These are phyloP conservation scores for Wallacemonas sp. DNA, from an alignment of 208 protist species.

Conservation along the genomic window DNA sequence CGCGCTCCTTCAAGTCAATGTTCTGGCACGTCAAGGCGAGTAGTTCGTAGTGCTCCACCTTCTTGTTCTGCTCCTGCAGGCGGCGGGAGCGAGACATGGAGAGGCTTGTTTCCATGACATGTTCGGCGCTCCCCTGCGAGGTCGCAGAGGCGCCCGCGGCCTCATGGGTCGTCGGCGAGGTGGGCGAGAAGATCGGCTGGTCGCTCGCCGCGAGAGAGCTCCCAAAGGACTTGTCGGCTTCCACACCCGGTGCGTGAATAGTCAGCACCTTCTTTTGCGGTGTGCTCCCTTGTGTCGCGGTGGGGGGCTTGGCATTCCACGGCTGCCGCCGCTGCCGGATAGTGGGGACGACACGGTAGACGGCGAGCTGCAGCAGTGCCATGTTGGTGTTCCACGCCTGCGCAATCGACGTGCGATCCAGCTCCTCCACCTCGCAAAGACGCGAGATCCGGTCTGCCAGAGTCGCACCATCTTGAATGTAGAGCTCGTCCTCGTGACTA, in stretches of 20 bases:
- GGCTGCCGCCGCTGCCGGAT: conserved; percentile 43
- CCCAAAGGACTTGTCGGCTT: conserved; percentile 24
- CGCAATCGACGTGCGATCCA: conserved; percentile 52
- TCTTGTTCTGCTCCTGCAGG: conserved; percentile 10
- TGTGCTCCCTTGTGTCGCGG: background rate
- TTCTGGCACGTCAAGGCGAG: conserved; percentile 61
- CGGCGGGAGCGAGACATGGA: conserved; percentile 17
- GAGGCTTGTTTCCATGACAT: background rate
- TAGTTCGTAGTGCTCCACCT: conserved; percentile 79
- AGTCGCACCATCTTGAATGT: conserved; percentile 43
- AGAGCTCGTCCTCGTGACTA: conserved; percentile 31
- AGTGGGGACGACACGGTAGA: conserved; percentile 63
- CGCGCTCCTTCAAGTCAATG: conserved; percentile 32
- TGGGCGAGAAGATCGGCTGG: background rate
- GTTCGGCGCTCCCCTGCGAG: conserved; percentile 12
- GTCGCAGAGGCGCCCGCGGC: background rate
- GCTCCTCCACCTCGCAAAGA: conserved; percentile 63
- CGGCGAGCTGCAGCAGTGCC: conserved; percentile 53
- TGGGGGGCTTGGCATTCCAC: conserved; percentile 12
- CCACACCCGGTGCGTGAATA: conserved; percentile 60
- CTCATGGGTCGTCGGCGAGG: background rate
- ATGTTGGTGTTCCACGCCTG: conserved; percentile 58
- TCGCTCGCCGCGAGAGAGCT: conserved; percentile 11
- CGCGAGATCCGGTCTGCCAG: conserved; percentile 39
- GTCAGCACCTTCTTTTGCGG: conserved; percentile 32